Evolutionary conservation across 1,139 yeast species (phyloP), one percentile per base, ranked within the genome.

Genomic region (Kodamaea derodonti): DNA sequence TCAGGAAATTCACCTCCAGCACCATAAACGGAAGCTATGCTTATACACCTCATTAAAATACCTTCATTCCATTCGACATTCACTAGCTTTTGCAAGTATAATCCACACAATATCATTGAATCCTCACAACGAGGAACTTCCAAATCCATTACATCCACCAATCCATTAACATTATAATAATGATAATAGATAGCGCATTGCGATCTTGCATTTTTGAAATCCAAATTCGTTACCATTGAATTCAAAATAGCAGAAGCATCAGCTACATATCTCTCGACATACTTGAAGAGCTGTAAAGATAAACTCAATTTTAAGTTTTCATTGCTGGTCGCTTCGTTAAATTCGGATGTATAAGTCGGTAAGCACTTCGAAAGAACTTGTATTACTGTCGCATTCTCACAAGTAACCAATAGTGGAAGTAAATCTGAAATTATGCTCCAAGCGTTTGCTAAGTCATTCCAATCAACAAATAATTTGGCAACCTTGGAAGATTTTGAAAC

Each of bases 141-240:
- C 22, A 37, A 27, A 4, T 46, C 48, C 4, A 47, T 17, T 20
- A 43, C 37, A 5, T 40, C 39, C 2, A 36, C 40, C 5, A 59
- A 34, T 2, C 60, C 63, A 33, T 49, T 47, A 3, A 51, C 33
- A 20, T 41, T 43, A 32, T 47, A 56, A 33, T 59, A 59, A 22
- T 49, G 42, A 39, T 52, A 60, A 3, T 39, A 30, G 4, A 50
- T 37, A 11, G 43, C 18, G 5, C 42, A 31, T 12, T 39, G 32
- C 20, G 47, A 38, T 6, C 38, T 29, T 4, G 31, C 31, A 32
- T 51, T 42, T 3, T 31, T 27, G 13, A 54, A 31, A 1, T 29
- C 11, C 18, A 51, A 29, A 24, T 30, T 31, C n/a, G 40, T 24
- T 30, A 49, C 41, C 4, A 56, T 34, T 10, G 36, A 31, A 32